These are phyloP conservation scores for Saccharomycopsis amapae DNA, from an alignment of 805 yeast species.

Conservation along the genomic window DNA sequence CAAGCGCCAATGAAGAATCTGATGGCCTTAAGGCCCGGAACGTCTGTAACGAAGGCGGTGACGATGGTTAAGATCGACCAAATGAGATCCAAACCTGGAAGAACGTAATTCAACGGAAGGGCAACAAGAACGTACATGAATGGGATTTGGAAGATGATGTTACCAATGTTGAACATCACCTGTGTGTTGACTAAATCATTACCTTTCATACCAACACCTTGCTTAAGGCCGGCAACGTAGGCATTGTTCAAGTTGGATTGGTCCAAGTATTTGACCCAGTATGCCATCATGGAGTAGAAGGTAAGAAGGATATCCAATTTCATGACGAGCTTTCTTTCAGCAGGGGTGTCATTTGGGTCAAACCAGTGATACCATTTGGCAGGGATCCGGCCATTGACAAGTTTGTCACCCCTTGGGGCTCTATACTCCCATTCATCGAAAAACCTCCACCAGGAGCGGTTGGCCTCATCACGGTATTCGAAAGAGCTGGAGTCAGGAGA, in stretches of 20 bases:
- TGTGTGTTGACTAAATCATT: slow-evolving; percentile 57
- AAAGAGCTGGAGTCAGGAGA: not conserved
- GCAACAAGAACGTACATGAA: slow-evolving; percentile 52
- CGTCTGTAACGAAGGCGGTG: slow-evolving; percentile 42
- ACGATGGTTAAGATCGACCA: slow-evolving; percentile 64
- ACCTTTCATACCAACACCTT: slow-evolving; percentile 48
- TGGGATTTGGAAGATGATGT: slow-evolving; percentile 55
- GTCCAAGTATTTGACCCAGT: slow-evolving; percentile 62
- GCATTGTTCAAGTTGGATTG: slow-evolving; percentile 56
- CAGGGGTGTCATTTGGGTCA: slow-evolving; percentile 31
- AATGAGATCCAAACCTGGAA: slow-evolving; percentile 51
- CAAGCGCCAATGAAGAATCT: slow-evolving; percentile 63
- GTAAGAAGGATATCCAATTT: slow-evolving; percentile 52
- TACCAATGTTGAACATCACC: slow-evolving; percentile 52
- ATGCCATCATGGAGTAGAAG: slow-evolving; percentile 49
- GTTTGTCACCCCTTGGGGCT: slow-evolving; percentile 29
- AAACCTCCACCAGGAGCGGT: slow-evolving; percentile 38
- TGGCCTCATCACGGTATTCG: slow-evolving; percentile 34
- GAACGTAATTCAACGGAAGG: slow-evolving; percentile 45
- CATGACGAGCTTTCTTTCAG: slow-evolving; percentile 36
- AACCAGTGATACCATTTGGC: slow-evolving; percentile 48
- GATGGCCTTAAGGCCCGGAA: slow-evolving; percentile 48
- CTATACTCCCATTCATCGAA: slow-evolving; percentile 59
- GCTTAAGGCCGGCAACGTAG: slow-evolving; percentile 56
- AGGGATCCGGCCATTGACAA: slow-evolving; percentile 27